Evolutionary conservation across 108 stramenopile species (phyloP).

Genomic region (Thalassiosira profunda): DNA sequence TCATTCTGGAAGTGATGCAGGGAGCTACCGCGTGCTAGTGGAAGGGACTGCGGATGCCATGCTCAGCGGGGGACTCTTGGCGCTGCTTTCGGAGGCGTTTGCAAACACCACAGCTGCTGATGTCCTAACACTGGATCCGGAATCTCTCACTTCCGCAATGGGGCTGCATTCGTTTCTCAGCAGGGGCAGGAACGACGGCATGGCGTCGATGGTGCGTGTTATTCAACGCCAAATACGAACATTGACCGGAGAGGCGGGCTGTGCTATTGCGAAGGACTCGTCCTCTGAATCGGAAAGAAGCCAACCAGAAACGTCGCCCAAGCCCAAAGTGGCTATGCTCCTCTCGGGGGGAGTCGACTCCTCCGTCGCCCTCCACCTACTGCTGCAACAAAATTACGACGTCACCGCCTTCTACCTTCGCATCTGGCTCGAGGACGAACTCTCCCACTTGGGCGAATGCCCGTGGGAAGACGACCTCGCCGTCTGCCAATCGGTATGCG

Average conservation of each 20-base stretch:
- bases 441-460: slow-evolving; percentile 93
- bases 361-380: slow-evolving; percentile 91
- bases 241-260: background rate
- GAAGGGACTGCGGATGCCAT: slow-evolving; percentile 77
- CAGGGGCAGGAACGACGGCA: slow-evolving; percentile 84
- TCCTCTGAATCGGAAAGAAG: background rate
- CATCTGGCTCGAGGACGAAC: slow-evolving; percentile 98
- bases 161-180: slow-evolving; percentile 59
- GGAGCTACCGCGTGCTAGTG: slow-evolving; percentile 41
- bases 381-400: slow-evolving; percentile 84
- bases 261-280: background rate
- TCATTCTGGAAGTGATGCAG: background rate
- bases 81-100: slow-evolving; percentile 38
- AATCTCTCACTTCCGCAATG: slow-evolving; percentile 54
- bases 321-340: slow-evolving; percentile 86
- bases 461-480: slow-evolving; percentile 95
- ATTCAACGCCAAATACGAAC: slow-evolving; percentile 64
- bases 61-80: slow-evolving; percentile 74
- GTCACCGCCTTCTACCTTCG: slow-evolving; percentile 97
- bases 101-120: slow-evolving; percentile 34
- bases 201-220: slow-evolving; percentile 75
- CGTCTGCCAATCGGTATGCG: slow-evolving; percentile 88
- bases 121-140: slow-evolving; percentile 58
- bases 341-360: slow-evolving; percentile 98
- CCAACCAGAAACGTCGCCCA: background rate